Evolutionary conservation across 352 stramenopile genomes (phyloP).

Genomic region (Thraustochytrium striatum): DNA sequence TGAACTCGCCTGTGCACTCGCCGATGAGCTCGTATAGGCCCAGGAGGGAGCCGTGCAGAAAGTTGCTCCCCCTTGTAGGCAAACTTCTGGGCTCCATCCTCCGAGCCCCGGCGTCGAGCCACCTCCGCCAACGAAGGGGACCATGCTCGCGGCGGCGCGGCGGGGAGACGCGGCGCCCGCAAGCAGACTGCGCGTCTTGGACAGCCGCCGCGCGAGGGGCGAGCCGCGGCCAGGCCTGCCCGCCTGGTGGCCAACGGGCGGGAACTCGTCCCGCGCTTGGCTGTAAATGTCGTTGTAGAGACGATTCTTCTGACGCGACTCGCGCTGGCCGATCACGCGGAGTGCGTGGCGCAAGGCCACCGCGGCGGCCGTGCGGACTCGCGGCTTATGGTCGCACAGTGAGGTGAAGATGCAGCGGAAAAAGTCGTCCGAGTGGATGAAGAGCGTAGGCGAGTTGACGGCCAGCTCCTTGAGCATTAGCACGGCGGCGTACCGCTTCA

Average conservation of each 20-base stretch:
- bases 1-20: slow-evolving; percentile 43
- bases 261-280: slow-evolving; percentile 9
- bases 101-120: no score
- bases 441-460: slow-evolving; percentile 25
- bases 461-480: slow-evolving; percentile 38
- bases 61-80: neutral
- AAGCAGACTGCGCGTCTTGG: neutral
- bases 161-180: neutral
- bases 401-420: slow-evolving; percentile 20
- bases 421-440: slow-evolving; percentile 30
- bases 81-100: no score
- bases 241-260: neutral
- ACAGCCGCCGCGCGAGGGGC: neutral
- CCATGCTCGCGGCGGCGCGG: neutral
- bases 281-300: slow-evolving; percentile 46
- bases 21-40: slow-evolving; percentile 36
- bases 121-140: no score
- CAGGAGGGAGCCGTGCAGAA: slow-evolving; percentile 10
- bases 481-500: slow-evolving; percentile 35
- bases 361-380: slow-evolving; percentile 4
- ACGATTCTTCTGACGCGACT: slow-evolving; percentile 23
- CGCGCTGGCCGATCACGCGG: slow-evolving; percentile 30
- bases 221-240: neutral
- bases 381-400: neutral
- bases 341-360: slow-evolving; percentile 17